Percentiles rank a stretch among this genome's conserved stretches.
phyloP scores from a whole-genome alignment of 75 land plant genomes.

The Sequoia sempervirens region DNA sequence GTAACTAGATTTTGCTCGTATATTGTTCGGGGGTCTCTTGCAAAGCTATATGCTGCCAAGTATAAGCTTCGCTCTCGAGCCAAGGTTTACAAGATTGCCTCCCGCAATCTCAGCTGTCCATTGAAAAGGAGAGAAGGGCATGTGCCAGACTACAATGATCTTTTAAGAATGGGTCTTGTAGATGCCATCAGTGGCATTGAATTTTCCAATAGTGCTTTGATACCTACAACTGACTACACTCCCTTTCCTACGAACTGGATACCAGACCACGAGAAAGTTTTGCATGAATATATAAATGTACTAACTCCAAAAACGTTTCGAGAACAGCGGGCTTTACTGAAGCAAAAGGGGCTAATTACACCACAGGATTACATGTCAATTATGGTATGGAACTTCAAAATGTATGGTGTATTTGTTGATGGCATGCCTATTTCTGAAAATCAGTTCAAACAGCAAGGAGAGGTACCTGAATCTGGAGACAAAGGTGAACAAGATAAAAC shows the following conservation, averaged over 20 bases:
- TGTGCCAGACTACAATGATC: slow-evolving; percentile 59
- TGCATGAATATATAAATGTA: slow-evolving; percentile 49
- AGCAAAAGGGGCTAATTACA: slow-evolving; percentile 26
- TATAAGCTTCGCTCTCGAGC: slow-evolving; percentile 68
- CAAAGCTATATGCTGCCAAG: slow-evolving; percentile 82
- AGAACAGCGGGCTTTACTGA: slow-evolving; percentile 36
- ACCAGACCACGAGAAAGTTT: slow-evolving; percentile 55
- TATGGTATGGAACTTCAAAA: slow-evolving; percentile 55
- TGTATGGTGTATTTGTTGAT: slow-evolving; percentile 25
- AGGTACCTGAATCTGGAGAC: neutral
- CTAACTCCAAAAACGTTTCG: slow-evolving; percentile 51
- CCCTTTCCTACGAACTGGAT: slow-evolving; percentile 63
- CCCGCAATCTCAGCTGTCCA: slow-evolving; percentile 65
- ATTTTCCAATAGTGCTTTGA: slow-evolving; percentile 41
- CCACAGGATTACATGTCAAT: slow-evolving; percentile 60
- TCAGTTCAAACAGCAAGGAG: neutral
- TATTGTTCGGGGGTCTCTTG: slow-evolving; percentile 55
- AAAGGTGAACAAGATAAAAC: neutral
- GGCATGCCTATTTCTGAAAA: slow-evolving; percentile 2
- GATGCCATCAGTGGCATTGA: slow-evolving; percentile 63
- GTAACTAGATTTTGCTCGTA: slow-evolving; percentile 69
- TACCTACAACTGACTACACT: slow-evolving; percentile 62
- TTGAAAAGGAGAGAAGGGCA: slow-evolving; percentile 36
- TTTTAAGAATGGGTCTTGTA: slow-evolving; percentile 65
- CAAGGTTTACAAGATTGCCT: slow-evolving; percentile 66